These are phyloP conservation scores for Mycena citricolor DNA, from an alignment of 1,284 basidiomycete genomes.

Conservation along the genomic window DNA sequence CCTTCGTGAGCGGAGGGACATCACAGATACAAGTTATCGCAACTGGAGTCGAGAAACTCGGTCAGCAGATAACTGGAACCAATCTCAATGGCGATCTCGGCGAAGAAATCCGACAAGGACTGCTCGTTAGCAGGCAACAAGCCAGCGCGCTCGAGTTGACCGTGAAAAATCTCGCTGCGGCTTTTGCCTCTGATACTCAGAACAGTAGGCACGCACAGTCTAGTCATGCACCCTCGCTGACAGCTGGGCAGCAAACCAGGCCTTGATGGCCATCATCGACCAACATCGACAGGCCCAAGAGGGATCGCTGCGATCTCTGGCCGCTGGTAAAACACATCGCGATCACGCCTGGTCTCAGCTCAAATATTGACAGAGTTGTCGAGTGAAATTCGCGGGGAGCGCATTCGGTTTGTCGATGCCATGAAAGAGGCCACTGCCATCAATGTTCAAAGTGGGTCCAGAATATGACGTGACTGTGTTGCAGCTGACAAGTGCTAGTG, in stretches of 20 bases:
- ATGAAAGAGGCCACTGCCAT: constrained; percentile 89
- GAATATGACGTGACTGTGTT: neutral
- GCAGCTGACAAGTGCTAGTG: constrained; percentile 40
- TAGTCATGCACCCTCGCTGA: neutral
- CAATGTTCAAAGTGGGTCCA: constrained; percentile 70
- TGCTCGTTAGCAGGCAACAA: constrained; percentile 42
- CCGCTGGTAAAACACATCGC: constrained; percentile 47
- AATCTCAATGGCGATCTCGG: constrained; percentile 29
- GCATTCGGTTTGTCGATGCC: constrained; percentile 82
- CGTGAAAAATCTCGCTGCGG: constrained; percentile 46
- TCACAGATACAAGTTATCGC: constrained; percentile 67
- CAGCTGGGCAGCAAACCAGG: constrained; percentile 47
- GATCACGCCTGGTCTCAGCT: neutral
- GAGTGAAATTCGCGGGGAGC: constrained; percentile 79
- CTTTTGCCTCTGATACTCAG: constrained; percentile 40
- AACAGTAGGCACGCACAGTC: constrained; percentile 11
- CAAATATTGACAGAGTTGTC: constrained; percentile 57
- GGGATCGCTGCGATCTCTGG: constrained; percentile 59
- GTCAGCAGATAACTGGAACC: constrained; percentile 45
- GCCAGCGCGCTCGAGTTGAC: constrained; percentile 44
- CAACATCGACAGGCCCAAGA: constrained; percentile 72
- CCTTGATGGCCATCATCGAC: constrained; percentile 60
- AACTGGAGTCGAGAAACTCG: constrained; percentile 59
- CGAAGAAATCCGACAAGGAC: constrained; percentile 42
- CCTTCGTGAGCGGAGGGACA: constrained; percentile 74